phyloP scores from a whole-genome alignment of 176 grass and related monocot species.

The Oryza rufipogon region DNA sequence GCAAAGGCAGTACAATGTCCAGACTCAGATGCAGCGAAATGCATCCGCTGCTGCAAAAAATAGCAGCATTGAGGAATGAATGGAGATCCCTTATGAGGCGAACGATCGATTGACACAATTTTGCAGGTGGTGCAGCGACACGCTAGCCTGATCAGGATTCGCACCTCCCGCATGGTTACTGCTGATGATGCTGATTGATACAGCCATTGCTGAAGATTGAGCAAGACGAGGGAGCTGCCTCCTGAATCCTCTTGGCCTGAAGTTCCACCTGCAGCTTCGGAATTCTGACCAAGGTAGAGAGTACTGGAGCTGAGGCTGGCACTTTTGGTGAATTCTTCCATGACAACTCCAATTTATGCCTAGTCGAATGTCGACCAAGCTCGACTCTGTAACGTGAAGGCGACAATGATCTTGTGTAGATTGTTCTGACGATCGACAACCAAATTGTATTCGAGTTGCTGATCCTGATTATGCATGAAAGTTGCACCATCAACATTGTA shows the following conservation, averaged over 20 bases:
- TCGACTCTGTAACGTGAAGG: slow-evolving; percentile 4
- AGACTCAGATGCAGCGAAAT: slow-evolving; percentile 61
- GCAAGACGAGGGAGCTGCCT: slow-evolving; percentile 27
- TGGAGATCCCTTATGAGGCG: slow-evolving; percentile 26
- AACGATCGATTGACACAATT: not conserved
- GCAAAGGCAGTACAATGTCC: slow-evolving; percentile 63
- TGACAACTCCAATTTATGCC: not conserved
- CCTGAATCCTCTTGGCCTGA: slow-evolving; percentile 3
- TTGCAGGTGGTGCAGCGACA: not conserved
- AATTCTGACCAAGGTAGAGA: slow-evolving; percentile 43
- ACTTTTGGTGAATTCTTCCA: slow-evolving; percentile 7
- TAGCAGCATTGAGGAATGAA: slow-evolving; percentile 57
- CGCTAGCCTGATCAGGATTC: slow-evolving; percentile 6
- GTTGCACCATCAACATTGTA: slow-evolving; percentile 5
- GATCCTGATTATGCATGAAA: slow-evolving; percentile 28
- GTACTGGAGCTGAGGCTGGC: slow-evolving; percentile 35
- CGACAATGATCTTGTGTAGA: slow-evolving; percentile 27
- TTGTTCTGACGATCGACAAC: not conserved
- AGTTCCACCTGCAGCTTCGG: slow-evolving; percentile 4
- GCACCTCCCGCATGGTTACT: slow-evolving; percentile 27
- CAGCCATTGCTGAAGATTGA: slow-evolving; percentile 43
- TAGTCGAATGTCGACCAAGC: not conserved
- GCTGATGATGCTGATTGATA: slow-evolving; percentile 25
- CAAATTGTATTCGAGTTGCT: not conserved
- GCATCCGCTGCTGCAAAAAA: slow-evolving; percentile 44